A percentile compares a stretch with the other conserved stretches of the same genome.
phyloP scores from a whole-genome alignment of 1,284 basidiomycete genomes.

The Ganoderma sinense region DNA sequence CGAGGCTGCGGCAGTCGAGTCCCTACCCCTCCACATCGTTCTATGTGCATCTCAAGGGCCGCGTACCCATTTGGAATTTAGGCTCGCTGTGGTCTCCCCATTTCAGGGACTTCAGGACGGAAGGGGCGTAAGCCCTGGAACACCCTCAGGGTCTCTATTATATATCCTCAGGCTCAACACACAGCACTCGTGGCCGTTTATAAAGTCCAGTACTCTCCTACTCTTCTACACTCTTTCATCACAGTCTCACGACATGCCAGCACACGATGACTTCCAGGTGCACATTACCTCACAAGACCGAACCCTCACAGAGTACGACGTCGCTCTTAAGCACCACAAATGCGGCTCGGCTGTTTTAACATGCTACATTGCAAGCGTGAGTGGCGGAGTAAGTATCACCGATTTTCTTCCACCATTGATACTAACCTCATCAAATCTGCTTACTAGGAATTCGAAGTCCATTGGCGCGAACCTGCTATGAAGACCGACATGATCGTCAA shows the following conservation, averaged over 20 bases:
- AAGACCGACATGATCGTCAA: conserved; percentile 7
- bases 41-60: no score
- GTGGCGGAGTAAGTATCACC: neutral
- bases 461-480: neutral
- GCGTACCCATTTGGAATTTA: no score
- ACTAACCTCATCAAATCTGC: neutral
- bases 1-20: no score
- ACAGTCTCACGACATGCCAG: neutral
- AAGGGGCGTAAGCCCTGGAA: neutral
- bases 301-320: neutral
- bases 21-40: no score
- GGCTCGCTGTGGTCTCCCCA: neutral
- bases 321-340: neutral
- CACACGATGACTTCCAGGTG: neutral
- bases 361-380: conserved; percentile 8
- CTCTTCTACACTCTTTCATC: neutral
- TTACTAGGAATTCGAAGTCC: neutral
- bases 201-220: neutral
- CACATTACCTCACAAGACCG: neutral
- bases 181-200: neutral
- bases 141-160: neutral
- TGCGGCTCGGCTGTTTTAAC: neutral
- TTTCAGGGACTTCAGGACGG: neutral
- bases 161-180: neutral
- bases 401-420: neutral